A percentile compares a stretch with the other conserved stretches of the same genome.
Conservation (phyloP, 2,329 filamentous ascomycete species). For the Zalaria sp. region DNA sequence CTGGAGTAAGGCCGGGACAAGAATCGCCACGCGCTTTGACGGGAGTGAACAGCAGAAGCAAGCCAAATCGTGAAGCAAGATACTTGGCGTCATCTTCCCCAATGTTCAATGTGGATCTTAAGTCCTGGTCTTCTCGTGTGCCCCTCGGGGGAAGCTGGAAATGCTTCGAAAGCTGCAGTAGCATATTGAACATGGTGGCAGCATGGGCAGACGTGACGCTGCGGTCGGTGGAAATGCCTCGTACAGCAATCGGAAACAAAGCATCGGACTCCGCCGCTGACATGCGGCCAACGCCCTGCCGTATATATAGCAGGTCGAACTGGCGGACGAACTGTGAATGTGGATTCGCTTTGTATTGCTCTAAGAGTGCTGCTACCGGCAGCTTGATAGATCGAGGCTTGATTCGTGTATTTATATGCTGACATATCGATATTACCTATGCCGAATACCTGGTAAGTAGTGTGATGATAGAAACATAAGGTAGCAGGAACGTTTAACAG, state of each 20-base stretch:
- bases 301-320: constrained; percentile 78
- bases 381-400: constrained; percentile 54
- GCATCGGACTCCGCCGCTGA: constrained; percentile 50
- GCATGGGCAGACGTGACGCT: constrained; percentile 27
- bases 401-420: constrained; percentile 55
- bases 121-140: constrained; percentile 58
- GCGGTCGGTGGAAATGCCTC: constrained; percentile 47
- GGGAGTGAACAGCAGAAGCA: constrained; percentile 53
- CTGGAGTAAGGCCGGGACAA: constrained; percentile 48
- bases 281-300: constrained; percentile 60
- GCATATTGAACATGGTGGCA: constrained; percentile 63
- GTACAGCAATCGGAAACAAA: constrained; percentile 56
- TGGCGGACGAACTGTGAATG: constrained; percentile 63
- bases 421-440: constrained; percentile 52
- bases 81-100: constrained; percentile 58
- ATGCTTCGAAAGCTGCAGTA: constrained; percentile 61
- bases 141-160: constrained; percentile 61
- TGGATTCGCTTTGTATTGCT: constrained; percentile 71
- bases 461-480: too few species aligned
- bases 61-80: constrained; percentile 60
- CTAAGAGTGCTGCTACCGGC: constrained; percentile 69
- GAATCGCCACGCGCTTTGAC: constrained; percentile 21
- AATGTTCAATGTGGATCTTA: constrained; percentile 54
- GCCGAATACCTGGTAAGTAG: too few species aligned
- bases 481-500: too few species aligned